These are phyloP conservation scores for Magnolia kwangsiensis DNA, from an alignment of 164 flowering plant species.

Conservation along the genomic window DNA sequence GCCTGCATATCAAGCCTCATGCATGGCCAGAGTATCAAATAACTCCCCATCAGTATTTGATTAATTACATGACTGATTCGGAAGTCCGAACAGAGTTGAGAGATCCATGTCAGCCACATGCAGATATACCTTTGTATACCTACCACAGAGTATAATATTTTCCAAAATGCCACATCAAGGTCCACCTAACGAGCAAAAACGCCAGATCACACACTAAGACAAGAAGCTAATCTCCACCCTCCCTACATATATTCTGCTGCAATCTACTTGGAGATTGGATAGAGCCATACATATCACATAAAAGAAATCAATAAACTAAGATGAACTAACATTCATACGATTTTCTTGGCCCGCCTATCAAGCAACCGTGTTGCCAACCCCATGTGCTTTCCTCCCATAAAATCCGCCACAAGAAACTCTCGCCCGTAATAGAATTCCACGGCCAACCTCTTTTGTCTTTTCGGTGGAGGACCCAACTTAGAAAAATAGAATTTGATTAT, in stretches of 20 bases:
- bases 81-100: neutral
- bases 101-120: constrained; percentile 4
- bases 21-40: neutral
- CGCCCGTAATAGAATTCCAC: constrained; percentile 10
- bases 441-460: constrained; percentile 8
- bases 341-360: constrained; percentile 28
- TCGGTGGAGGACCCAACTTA: neutral
- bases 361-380: constrained; percentile 43
- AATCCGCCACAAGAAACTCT: constrained; percentile 12
- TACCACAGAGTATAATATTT: neutral
- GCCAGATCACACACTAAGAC: neutral
- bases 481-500: neutral
- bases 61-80: neutral
- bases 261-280: neutral
- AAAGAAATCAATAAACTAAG: neutral
- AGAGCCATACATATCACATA: neutral
- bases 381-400: constrained; percentile 40
- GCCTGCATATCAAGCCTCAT: neutral
- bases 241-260: neutral
- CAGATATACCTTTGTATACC: neutral
- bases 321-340: neutral
- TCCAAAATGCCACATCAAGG: neutral
- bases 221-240: constrained; percentile 2
- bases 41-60: neutral
- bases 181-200: neutral